These are phyloP conservation scores for Breynia disticha DNA, from an alignment of 441 rosid species.

Conservation along the genomic window DNA sequence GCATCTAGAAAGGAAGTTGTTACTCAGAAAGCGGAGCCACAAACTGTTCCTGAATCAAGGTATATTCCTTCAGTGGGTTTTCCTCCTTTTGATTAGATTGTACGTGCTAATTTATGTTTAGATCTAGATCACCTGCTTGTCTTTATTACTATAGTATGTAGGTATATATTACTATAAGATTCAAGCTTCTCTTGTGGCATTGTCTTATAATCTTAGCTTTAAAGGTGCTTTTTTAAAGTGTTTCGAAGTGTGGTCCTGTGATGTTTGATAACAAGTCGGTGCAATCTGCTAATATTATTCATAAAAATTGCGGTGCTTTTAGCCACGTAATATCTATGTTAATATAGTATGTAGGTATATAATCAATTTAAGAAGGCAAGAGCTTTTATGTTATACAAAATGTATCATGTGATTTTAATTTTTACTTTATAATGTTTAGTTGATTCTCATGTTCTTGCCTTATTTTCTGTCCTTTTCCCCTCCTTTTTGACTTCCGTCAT, in stretches of 20 bases:
- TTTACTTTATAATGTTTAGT: too few relatives aligned
- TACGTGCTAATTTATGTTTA: background rate
- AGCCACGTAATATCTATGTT: too few relatives aligned
- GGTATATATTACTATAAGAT: background rate
- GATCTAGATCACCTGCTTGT: background rate
- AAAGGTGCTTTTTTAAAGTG: background rate
- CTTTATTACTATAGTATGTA: too few relatives aligned
- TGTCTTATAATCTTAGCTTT: background rate
- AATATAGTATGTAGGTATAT: too few relatives aligned
- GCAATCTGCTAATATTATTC: background rate
- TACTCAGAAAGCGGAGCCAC: constrained; percentile 38
- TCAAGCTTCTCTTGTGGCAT: background rate
- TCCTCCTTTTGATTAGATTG: background rate
- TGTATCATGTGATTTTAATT: too few relatives aligned
- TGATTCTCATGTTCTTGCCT: too few relatives aligned
- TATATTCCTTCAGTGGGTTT: constrained; percentile 8
- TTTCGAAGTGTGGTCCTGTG: too few relatives aligned
- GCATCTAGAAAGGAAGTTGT: constrained; percentile 42
- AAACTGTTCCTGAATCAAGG: constrained; percentile 53
- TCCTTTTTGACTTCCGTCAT: too few relatives aligned
- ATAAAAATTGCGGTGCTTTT: too few relatives aligned
- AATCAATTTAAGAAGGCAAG: too few relatives aligned
- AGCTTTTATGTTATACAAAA: too few relatives aligned
- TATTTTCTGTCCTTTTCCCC: too few relatives aligned
- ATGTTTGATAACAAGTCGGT: background rate